Percentiles rank a stretch among this genome's conserved stretches.
These are phyloP conservation scores for Myriosclerotinia curreyana DNA, from an alignment of 2,329 filamentous ascomycete genomes.

Conservation along the genomic window DNA sequence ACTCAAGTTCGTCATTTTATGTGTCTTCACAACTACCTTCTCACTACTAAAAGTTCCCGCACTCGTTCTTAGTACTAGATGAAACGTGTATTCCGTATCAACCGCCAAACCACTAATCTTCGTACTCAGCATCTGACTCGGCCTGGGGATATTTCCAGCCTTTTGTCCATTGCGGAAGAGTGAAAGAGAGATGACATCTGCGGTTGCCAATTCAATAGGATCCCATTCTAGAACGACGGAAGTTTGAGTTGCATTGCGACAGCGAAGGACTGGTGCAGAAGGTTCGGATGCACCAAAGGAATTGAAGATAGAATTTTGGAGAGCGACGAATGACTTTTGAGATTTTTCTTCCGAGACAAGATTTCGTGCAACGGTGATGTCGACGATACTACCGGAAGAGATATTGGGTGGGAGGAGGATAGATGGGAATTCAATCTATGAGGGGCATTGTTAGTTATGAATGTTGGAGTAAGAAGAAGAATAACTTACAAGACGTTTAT, in stretches of 20 bases:
- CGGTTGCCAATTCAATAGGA: constrained; percentile 86
- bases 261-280: constrained; percentile 73
- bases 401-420: constrained; percentile 95
- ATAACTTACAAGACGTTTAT: constrained; percentile 81
- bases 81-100: constrained; percentile 93
- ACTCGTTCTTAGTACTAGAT: constrained; percentile 84
- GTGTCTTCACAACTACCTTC: constrained; percentile 80
- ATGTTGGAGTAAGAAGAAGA: background rate
- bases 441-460: constrained; percentile 27
- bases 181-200: constrained; percentile 82
- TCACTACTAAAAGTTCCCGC: constrained; percentile 85
- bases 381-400: constrained; percentile 92
- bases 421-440: constrained; percentile 97
- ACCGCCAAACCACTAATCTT: constrained; percentile 97
- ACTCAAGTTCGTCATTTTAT: constrained; percentile 97
- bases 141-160: constrained; percentile 88
- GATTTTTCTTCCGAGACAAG: constrained; percentile 70
- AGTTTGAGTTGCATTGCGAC: constrained; percentile 97
- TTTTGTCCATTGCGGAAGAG: constrained; percentile 96
- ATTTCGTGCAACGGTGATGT: constrained; percentile 93
- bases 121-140: constrained; percentile 83
- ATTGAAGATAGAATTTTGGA: constrained; percentile 85
- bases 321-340: constrained; percentile 70
- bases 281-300: constrained; percentile 83
- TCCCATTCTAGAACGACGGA: constrained; percentile 98